Conservation (phyloP, 495 filamentous ascomycete genomes). For the Zalerion maritima region DNA sequence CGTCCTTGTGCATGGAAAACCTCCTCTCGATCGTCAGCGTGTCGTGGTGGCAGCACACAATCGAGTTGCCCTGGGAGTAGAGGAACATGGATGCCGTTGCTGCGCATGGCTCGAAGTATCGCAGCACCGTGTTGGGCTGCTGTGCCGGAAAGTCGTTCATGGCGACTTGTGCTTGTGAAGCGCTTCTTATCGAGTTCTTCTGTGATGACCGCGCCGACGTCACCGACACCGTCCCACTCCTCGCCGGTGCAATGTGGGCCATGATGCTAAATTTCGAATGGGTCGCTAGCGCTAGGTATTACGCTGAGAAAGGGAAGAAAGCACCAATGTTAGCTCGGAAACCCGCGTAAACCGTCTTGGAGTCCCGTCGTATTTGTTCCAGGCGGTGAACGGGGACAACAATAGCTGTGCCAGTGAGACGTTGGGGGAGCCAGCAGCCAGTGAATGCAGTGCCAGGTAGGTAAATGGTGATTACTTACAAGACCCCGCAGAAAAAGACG, state of each 20-base stretch:
- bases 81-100: constrained; percentile 79
- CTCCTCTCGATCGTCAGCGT: constrained; percentile 77
- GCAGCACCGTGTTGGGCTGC: constrained; percentile 31
- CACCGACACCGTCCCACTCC: constrained; percentile 47
- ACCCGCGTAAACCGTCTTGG: no score
- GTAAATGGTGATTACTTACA: no score
- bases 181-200: constrained; percentile 23
- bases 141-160: constrained; percentile 35
- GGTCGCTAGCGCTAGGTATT: no score
- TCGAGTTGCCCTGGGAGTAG: constrained; percentile 62
- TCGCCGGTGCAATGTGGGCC: constrained; percentile 29
- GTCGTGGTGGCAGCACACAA: constrained; percentile 81
- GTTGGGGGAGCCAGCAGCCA: no score
- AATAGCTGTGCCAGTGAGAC: no score
- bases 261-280: no score
- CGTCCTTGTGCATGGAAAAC: constrained; percentile 72
- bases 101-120: constrained; percentile 67
- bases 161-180: constrained; percentile 24
- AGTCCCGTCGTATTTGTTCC: no score
- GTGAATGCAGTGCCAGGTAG: no score
- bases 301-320: no score
- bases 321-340: no score
- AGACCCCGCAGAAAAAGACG: no score
- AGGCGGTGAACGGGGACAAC: no score
- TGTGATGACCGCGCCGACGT: constrained; percentile 34